Evolutionary conservation across 495 filamentous ascomycete genomes (phyloP), one percentile per base, ranked within the genome.

Genomic region (Neurospora hispaniola): DNA sequence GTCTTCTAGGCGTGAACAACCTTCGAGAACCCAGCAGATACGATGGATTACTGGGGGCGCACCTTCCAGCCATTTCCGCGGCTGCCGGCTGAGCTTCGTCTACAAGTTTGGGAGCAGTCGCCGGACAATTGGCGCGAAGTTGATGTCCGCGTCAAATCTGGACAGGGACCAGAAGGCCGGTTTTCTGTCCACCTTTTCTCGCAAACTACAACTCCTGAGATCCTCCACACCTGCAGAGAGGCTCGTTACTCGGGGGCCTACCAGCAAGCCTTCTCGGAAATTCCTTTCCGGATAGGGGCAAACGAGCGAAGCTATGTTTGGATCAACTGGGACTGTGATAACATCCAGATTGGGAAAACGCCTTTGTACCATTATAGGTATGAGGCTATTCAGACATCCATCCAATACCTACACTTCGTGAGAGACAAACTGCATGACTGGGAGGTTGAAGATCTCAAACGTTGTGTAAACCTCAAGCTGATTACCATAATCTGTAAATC

Each of bases 201-300:
- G 1, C 20, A 0, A 54, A 54, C 46, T 9, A 20, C 46, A 12
- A 54, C 46, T 8, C 46, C 46, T 20, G 1, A 0, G 11, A 54
- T 54, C 20, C 46, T 54, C 4, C 46, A 54, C n/a, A 54, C 46
- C 20, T 54, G 46, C 46, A 0, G 12, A n/a, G 46, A 54, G 20
- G 10, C 0, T 23, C 46, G 46, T 0, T 54, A 54, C 46, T 54
- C 46, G 0, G 0, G 10, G 2, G 0, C 12, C 0, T 54, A 54
- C 10, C 46, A 54, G 20, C 8, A 54, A 54, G 20, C 46, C 46
- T 54, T 54, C 18, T 48, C 18, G 44, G n/a, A 20, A 0, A 20
- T 48, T 9, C 3, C n/a, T 1, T 2, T 0, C 8, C n/a, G 3
- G 0, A 48, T n/a, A 54, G 18, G 0, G 2, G 10, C 0, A 4